phyloP scores from a whole-genome alignment of 2,329 filamentous ascomycete species.

The Colletotrichum musicola region DNA sequence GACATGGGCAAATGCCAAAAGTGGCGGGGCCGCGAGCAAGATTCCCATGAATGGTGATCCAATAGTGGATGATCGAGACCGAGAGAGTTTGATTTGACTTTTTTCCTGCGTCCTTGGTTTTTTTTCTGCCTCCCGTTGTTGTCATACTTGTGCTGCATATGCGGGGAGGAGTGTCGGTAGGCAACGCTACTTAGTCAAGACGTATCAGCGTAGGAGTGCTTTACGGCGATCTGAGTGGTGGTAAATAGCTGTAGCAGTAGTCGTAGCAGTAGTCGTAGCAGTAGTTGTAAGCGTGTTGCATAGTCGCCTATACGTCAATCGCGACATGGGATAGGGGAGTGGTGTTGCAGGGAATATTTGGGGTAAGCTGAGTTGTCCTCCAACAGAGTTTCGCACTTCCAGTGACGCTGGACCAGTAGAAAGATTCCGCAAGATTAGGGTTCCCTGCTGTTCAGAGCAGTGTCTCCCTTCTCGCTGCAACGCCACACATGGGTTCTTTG shows the following conservation, averaged over 20 bases:
- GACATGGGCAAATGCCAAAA: constrained; percentile 27
- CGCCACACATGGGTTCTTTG: constrained; percentile 28
- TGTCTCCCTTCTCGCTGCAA: constrained; percentile 11
- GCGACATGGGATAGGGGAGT: too few relatives aligned
- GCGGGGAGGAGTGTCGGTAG: constrained; percentile 17
- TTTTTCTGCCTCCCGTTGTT: background rate
- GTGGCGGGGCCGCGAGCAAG: background rate
- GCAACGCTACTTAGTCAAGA: background rate
- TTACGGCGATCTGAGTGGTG: background rate
- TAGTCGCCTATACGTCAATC: background rate
- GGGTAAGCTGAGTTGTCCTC: constrained; percentile 5
- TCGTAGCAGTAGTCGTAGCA: background rate
- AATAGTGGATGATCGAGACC: background rate
- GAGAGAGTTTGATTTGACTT: constrained; percentile 7
- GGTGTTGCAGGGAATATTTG: background rate
- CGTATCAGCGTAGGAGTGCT: background rate
- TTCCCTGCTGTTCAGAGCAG: constrained; percentile 18
- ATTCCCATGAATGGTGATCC: constrained; percentile 26
- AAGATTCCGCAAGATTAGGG: constrained; percentile 17
- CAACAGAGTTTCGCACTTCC: constrained; percentile 16
- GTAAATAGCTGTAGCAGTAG: background rate
- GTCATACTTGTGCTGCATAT: constrained; percentile 4
- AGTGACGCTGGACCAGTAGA: constrained; percentile 1
- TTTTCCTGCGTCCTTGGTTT: too few relatives aligned
- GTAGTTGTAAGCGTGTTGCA: background rate